Percentiles rank a stretch among this genome's conserved stretches.
phyloP scores from a whole-genome alignment of 768 basidiomycete species.

The Tricholoma bakamatsutake region DNA sequence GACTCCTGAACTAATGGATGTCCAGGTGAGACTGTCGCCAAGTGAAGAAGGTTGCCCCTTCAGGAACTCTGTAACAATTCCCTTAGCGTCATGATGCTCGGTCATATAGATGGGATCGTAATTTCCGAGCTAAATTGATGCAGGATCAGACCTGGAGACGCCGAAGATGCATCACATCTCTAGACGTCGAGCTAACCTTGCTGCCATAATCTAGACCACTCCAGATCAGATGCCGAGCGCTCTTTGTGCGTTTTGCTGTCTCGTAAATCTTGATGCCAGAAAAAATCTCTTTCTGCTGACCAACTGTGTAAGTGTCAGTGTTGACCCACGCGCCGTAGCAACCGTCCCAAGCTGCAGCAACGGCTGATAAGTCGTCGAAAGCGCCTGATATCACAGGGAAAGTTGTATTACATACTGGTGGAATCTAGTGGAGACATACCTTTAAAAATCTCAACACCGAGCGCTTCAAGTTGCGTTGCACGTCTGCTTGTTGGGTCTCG shows the following conservation, averaged over 20 bases:
- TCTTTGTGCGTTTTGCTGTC: slow-evolving; percentile 25
- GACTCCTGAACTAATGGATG: no score
- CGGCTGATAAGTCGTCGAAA: slow-evolving; percentile 9
- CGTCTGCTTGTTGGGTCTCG: slow-evolving; percentile 26
- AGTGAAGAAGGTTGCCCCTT: no score
- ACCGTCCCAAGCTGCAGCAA: no score
- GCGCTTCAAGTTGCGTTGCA: slow-evolving; percentile 28
- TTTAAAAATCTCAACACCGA: slow-evolving; percentile 33
- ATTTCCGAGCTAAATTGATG: no score
- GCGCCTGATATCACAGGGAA: slow-evolving; percentile 13
- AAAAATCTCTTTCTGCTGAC: slow-evolving; percentile 33
- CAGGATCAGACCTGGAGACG: no score
- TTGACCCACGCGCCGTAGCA: no score
- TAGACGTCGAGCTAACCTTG: slow-evolving; percentile 22
- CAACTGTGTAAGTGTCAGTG: slow-evolving; percentile 15
- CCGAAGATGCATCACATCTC: no score
- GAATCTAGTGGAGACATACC: slow-evolving; percentile 19
- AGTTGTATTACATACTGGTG: no score
- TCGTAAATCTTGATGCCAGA: slow-evolving; percentile 37
- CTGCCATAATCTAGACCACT: slow-evolving; percentile 35
- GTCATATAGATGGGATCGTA: no score
- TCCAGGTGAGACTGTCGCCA: no score
- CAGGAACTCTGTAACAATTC: no score
- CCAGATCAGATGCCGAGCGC: slow-evolving; percentile 35
- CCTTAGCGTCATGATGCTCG: no score